Percentiles rank a stretch among this genome's conserved stretches.
These are phyloP conservation scores for Ogataea trehalophila DNA, from an alignment of 805 yeast genomes.

Conservation along the genomic window DNA sequence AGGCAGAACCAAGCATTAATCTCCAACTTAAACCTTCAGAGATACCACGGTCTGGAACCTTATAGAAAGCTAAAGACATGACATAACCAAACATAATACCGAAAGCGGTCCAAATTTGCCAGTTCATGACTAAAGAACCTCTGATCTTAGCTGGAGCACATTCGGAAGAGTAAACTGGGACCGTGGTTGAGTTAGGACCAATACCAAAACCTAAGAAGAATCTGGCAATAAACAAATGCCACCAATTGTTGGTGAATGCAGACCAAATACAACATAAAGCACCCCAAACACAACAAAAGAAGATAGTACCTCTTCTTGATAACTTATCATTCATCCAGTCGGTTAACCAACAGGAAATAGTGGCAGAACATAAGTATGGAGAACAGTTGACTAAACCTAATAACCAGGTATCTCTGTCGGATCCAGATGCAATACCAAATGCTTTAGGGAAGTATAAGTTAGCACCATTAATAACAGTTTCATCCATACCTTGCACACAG, in stretches of 20 bases:
- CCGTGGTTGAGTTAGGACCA: constrained; percentile 69
- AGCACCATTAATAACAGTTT: constrained; percentile 72
- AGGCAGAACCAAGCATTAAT: constrained; percentile 64
- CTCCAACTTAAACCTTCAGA: constrained; percentile 61
- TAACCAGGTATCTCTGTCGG: constrained; percentile 48
- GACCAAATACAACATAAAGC: constrained; percentile 66
- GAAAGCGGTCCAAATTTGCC: constrained; percentile 73
- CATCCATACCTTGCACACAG: constrained; percentile 79
- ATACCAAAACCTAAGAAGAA: constrained; percentile 62
- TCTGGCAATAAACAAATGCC: constrained; percentile 62
- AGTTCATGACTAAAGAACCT: constrained; percentile 67
- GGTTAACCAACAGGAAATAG: constrained; percentile 58
- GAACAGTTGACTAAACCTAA: constrained; percentile 65
- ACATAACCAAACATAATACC: constrained; percentile 73
- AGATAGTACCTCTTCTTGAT: constrained; percentile 65
- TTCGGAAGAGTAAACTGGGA: constrained; percentile 66
- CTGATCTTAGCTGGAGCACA: constrained; percentile 58
- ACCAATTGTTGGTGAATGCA: constrained; percentile 62
- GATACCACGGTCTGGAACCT: constrained; percentile 43
- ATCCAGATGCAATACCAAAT: constrained; percentile 45
- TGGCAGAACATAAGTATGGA: constrained; percentile 62
- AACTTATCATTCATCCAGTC: constrained; percentile 51
- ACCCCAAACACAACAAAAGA: constrained; percentile 56
- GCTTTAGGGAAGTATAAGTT: constrained; percentile 52
- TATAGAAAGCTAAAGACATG: constrained; percentile 57